Conservation (phyloP, 352 stramenopile species). For the Pythium phragmiticola region DNA sequence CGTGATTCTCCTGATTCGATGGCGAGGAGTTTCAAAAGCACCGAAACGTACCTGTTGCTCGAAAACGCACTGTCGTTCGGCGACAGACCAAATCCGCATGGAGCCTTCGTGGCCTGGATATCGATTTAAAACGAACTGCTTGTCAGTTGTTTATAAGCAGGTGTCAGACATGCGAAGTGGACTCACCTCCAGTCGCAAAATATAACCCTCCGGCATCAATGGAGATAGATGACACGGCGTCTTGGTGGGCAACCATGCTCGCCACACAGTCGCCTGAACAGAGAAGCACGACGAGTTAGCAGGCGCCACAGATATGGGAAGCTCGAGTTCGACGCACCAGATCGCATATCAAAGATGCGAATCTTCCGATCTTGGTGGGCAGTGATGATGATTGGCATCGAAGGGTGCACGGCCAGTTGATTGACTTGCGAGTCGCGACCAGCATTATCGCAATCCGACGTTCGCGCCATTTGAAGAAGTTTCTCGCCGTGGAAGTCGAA, state of each 20-base stretch:
- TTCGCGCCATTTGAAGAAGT: constrained; percentile 67
- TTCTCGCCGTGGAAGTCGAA: constrained; percentile 80
- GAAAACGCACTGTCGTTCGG: constrained; percentile 83
- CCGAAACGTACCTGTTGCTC: constrained; percentile 59
- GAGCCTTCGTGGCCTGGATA: constrained; percentile 75
- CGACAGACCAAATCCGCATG: constrained; percentile 79
- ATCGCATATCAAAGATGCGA: constrained; percentile 85
- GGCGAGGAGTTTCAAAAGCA: neutral
- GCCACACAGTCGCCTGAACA: constrained; percentile 72
- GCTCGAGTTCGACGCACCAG: constrained; percentile 29
- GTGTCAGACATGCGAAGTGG: neutral
- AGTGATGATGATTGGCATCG: constrained; percentile 80
- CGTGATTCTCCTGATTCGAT: neutral
- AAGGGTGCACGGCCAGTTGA: constrained; percentile 59
- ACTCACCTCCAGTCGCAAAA: constrained; percentile 65
- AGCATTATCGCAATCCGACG: constrained; percentile 63
- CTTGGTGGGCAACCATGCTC: constrained; percentile 75
- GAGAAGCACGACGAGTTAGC: neutral
- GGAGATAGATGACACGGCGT: constrained; percentile 76
- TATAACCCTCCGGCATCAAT: constrained; percentile 78
- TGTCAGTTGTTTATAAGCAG: neutral
- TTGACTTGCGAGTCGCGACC: constrained; percentile 77
- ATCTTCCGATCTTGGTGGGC: constrained; percentile 84
- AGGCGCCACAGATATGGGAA: neutral
- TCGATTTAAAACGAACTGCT: neutral